Base-by-base conservation (phyloP, 2,329 filamentous ascomycete species). In the Aspergillus terreus region DNA sequence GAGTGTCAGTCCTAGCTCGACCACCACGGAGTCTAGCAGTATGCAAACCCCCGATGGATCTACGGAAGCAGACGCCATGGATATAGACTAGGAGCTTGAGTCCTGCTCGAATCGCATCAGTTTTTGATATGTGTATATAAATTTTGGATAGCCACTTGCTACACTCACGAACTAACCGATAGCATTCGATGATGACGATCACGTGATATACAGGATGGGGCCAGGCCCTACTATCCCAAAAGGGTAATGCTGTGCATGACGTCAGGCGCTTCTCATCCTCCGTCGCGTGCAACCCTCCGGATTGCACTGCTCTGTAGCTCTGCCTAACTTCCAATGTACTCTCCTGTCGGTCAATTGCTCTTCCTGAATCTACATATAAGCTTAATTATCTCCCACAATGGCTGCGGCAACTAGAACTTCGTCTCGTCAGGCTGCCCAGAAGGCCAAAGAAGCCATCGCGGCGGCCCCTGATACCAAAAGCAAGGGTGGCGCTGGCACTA, bases 391-490 rank as follows among this genome's bases (percentile, higher is more conserved):
- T 14, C 15, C 32, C 38, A 62, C 46, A 30, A 71, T 72, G 66
- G 56, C 61, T 47, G 50, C 61, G 27, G 27, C 27, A 11, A 63
- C 64, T 42, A 60, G 71, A 54, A 69, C 70, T 41, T 76, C 74
- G 4, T 67, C 72, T 14, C 72, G 74, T 30, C 65, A 72, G 53
- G 73, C 73, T 4, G 73, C 73, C 7, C 66, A 67, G 45, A 74
- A 75, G 58, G 72, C 73, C 30, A 74, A 74, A 50, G 65, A 74
- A 54, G 70, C 73, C 23, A 69, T 72, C 51, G 53, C 65, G 44
- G 62, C 59, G 52, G 65, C 62, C 50, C 60, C 61, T 43, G 71
- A 66, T 50, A 58, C 51, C 23, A 64, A 63, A 43, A 58, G 58
- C 27, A 63, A 58, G 49, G 55, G 61, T 21, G 25, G 63, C 9